Base-by-base conservation (phyloP, 306 rosid species). In the Glycyrrhiza uralensis region DNA sequence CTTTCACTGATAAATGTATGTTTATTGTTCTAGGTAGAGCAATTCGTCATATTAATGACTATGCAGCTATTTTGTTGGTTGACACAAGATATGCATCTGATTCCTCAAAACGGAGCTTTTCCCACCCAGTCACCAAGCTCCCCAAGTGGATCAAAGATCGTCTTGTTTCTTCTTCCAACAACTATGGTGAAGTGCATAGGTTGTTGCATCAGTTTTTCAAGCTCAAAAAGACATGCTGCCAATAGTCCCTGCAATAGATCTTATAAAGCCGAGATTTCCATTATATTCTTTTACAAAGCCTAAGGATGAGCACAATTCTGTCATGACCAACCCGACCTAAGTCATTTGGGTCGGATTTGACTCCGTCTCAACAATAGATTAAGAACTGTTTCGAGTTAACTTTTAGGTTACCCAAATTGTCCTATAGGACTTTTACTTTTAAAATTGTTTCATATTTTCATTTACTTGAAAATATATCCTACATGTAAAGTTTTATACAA, bases 111-210 rank as follows among this genome's bases (percentile, higher is more conserved):
- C 44, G 82, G 70, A 85, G 86, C 56, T 83, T 85, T 42, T 39
- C 81, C 17, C 92, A 82, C 71, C 87, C 92, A 79, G 69, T 84
- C 63, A 85, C 78, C 72, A 94, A 89, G 88, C 95, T 94, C 47
- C 97, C 97, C 19, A 83, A 83, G 55, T 94, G 98, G 97, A 91
- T 94, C 63, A 91, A 86, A 85, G 88, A 80, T 61, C 69, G 95
- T 23, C 84, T 89, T 3, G 83, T 89, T 79, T 75, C 83, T 78
- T 85, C 95, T 47, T 46, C 85, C 58, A 81, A 70, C 14, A 89
- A 74, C 81, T 91, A 94, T 9, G 98, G 98, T 14, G 90, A 94
- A 76, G 87, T 87, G 33, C 97, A 89, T 80, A 81, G 78, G 77
- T 78, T 80, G 83, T 78, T 91, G 82, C 86, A 84, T 89, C 97